Percentiles rank a stretch among this genome's conserved stretches.
These are phyloP conservation scores for Beta vulgaris DNA, from an alignment of 148 eudicot species.

Conservation along the genomic window DNA sequence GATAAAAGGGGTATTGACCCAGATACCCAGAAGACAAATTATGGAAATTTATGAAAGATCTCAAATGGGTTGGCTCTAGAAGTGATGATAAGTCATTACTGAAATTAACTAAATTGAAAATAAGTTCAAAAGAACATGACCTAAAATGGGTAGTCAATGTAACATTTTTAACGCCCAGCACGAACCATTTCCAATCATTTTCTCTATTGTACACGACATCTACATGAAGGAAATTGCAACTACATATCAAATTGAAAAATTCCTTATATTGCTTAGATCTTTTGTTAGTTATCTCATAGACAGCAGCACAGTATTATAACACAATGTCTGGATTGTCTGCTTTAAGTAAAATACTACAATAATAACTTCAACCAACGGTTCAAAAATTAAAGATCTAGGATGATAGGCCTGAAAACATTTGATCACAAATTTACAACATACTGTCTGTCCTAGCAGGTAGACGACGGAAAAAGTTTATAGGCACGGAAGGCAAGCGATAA, in stretches of 20 bases:
- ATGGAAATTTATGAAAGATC: slow-evolving; percentile 12
- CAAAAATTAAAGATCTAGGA: background rate
- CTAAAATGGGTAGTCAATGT: too few species aligned
- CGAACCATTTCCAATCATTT: too few species aligned
- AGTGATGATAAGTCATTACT: slow-evolving; percentile 9
- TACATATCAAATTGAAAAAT: too few species aligned
- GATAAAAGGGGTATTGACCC: background rate
- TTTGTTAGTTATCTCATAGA: background rate
- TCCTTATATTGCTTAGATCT: background rate
- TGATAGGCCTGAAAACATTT: slow-evolving; percentile 11
- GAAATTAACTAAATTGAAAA: too few species aligned
- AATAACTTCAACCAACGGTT: slow-evolving; percentile 1
- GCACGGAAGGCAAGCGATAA: slow-evolving; percentile 73
- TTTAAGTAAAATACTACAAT: background rate
- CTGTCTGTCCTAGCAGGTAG: slow-evolving; percentile 91
- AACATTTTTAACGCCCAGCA: too few species aligned
- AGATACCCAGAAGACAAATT: slow-evolving; percentile 19
- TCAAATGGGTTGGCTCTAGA: slow-evolving; percentile 23
- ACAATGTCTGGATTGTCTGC: background rate
- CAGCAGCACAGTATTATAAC: background rate
- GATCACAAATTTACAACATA: slow-evolving; percentile 56
- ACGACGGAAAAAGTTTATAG: slow-evolving; percentile 86
- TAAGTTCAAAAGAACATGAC: too few species aligned
- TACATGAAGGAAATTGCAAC: too few species aligned
- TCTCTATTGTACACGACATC: too few species aligned